Conservation (phyloP, 257 asterid genomes). For the Capsicum rhomboideum region DNA sequence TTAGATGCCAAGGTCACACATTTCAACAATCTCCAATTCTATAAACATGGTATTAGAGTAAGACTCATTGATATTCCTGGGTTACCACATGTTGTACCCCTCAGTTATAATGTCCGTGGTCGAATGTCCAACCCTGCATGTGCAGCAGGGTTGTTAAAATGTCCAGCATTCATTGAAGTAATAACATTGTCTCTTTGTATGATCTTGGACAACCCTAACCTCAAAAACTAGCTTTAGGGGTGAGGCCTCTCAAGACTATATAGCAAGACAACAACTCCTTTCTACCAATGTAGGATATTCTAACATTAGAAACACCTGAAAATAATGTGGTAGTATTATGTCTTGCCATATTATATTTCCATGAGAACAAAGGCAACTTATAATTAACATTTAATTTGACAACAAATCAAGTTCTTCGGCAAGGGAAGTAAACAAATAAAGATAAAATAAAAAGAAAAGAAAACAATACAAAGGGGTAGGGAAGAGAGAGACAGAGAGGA, state of each 20-base stretch:
- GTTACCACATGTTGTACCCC: background rate
- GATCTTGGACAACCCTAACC: background rate
- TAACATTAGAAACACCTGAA: background rate
- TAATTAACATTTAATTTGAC: background rate
- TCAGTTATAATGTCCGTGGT: background rate
- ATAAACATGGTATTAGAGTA: background rate
- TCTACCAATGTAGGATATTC: background rate
- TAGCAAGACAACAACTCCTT: background rate
- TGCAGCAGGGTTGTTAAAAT: too few species aligned
- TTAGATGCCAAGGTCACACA: background rate
- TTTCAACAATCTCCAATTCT: background rate
- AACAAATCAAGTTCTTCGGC: background rate
- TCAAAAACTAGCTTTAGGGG: too few species aligned
- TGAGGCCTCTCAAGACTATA: too few species aligned
- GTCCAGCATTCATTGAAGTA: background rate
- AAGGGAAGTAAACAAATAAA: background rate
- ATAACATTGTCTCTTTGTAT: background rate
- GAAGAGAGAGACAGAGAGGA: background rate
- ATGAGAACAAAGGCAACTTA: background rate
- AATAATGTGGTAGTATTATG: background rate
- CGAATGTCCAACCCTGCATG: background rate
- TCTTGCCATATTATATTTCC: background rate
- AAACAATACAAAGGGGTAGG: background rate
- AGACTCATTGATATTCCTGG: background rate
- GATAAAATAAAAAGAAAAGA: too few species aligned